These are phyloP conservation scores for Clathrospora elynae DNA, from an alignment of 2,329 filamentous ascomycete genomes.

Conservation along the genomic window DNA sequence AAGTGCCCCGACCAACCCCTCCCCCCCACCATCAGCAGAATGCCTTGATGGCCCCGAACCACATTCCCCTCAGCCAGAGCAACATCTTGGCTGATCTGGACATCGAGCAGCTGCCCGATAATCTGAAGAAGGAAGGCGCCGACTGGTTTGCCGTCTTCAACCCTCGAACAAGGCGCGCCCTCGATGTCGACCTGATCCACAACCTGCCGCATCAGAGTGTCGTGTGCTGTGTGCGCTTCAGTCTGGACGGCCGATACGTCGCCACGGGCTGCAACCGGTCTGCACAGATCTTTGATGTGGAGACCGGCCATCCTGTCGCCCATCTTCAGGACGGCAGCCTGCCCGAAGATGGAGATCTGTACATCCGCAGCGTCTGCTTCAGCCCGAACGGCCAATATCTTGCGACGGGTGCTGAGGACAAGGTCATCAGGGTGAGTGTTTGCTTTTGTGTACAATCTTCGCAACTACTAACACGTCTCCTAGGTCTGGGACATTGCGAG, in stretches of 20 bases:
- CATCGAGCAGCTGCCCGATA: slow-evolving; percentile 79
- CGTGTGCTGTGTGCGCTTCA: slow-evolving; percentile 97
- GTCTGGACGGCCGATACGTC: slow-evolving; percentile 90
- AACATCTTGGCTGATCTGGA: slow-evolving; percentile 85
- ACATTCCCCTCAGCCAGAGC: slow-evolving; percentile 57
- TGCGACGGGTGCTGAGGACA: slow-evolving; percentile 96
- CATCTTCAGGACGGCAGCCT: slow-evolving; percentile 87
- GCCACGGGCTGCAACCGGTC: slow-evolving; percentile 97
- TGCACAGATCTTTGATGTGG: slow-evolving; percentile 98
- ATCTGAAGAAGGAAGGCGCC: slow-evolving; percentile 83
- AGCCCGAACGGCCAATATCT: slow-evolving; percentile 93
- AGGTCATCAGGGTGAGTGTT: slow-evolving; percentile 82
- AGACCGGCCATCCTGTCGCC: slow-evolving; percentile 83
- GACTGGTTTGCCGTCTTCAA: slow-evolving; percentile 99
- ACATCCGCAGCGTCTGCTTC: slow-evolving; percentile 98
- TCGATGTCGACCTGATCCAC: slow-evolving; percentile 94
- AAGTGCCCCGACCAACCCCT: slow-evolving; percentile 78
- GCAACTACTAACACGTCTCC: slow-evolving; percentile 9
- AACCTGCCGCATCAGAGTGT: slow-evolving; percentile 93
- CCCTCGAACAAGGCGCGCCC: slow-evolving; percentile 80
- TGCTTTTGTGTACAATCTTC: neutral
- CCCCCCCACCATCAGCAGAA: slow-evolving; percentile 53
- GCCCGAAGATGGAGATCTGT: slow-evolving; percentile 87
- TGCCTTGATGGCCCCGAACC: slow-evolving; percentile 35
- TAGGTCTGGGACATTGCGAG: slow-evolving; percentile 93